Conservation (phyloP, 306 rosid genomes). For the Macrotyloma uniflorum region DNA sequence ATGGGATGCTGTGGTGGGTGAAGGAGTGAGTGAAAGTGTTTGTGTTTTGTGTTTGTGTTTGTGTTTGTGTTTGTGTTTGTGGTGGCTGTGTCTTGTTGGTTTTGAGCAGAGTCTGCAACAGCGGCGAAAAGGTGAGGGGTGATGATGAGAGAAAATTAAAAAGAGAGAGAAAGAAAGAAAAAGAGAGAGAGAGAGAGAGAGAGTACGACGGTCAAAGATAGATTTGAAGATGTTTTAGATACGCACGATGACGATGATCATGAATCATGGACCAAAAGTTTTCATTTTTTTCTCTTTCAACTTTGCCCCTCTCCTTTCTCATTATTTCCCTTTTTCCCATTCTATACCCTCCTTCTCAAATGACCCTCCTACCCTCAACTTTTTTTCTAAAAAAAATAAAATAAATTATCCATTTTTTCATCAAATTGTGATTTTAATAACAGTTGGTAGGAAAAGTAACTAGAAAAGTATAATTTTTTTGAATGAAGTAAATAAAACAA, state of each 20-base stretch:
- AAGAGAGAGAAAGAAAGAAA: constrained; percentile 8
- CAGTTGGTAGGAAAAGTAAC: too few species aligned
- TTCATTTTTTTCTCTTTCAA: neutral
- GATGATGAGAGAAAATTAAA: constrained; percentile 47
- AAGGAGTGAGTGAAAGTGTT: neutral
- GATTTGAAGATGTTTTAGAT: constrained; percentile 63
- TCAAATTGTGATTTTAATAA: too few species aligned
- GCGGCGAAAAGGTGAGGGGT: constrained; percentile 70
- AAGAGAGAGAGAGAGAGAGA: neutral
- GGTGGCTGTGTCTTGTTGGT: constrained; percentile 3
- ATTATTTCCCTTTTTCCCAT: constrained; percentile 33
- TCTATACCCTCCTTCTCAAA: neutral
- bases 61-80: neutral
- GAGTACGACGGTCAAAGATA: constrained; percentile 87
- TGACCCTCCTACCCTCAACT: neutral
- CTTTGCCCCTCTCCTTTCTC: constrained; percentile 36
- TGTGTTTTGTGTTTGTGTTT: neutral
- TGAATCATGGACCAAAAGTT: constrained; percentile 30
- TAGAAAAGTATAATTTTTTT: too few species aligned
- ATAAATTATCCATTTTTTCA: too few species aligned
- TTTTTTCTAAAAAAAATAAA: too few species aligned
- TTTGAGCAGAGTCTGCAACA: constrained; percentile 56
- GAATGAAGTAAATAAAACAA: too few species aligned
- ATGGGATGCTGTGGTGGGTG: neutral
- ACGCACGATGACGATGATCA: constrained; percentile 44